Evolutionary conservation across 2,329 filamentous ascomycete genomes (phyloP).

Genomic region (Exophiala spinifera): DNA sequence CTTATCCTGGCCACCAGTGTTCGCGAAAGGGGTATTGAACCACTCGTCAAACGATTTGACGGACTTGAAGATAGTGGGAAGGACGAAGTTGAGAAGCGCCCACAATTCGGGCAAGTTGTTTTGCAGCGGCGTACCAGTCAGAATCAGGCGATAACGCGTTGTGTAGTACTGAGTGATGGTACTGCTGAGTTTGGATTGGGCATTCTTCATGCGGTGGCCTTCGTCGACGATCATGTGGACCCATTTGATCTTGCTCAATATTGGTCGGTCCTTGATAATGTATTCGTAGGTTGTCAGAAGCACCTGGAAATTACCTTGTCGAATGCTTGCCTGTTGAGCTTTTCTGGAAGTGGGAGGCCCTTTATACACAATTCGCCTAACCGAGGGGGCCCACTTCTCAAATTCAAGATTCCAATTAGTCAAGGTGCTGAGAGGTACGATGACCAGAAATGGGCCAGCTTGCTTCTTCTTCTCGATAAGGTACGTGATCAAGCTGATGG

Average conservation of each 20-base stretch:
- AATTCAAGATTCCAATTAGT: slow-evolving; percentile 99
- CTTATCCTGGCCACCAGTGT: slow-evolving; percentile 95
- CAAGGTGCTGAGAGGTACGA: slow-evolving; percentile 92
- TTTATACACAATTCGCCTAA: slow-evolving; percentile 91
- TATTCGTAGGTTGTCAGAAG: slow-evolving; percentile 97
- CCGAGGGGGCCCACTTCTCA: slow-evolving; percentile 93
- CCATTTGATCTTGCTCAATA: slow-evolving; percentile 98
- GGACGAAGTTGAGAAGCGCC: slow-evolving; percentile 96
- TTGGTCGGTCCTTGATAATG: slow-evolving; percentile 95
- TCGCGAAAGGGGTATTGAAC: slow-evolving; percentile 99
- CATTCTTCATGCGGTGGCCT: slow-evolving; percentile 99
- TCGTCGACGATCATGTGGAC: slow-evolving; percentile 99
- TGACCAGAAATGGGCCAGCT: slow-evolving; percentile 88
- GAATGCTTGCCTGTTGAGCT: slow-evolving; percentile 87
- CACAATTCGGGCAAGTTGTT: slow-evolving; percentile 96
- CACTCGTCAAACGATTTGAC: slow-evolving; percentile 98
- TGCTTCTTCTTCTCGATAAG: slow-evolving; percentile 95
- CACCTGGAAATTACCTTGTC: slow-evolving; percentile 93
- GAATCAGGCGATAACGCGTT: slow-evolving; percentile 90
- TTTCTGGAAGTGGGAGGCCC: slow-evolving; percentile 86
- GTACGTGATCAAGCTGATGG: slow-evolving; percentile 94
- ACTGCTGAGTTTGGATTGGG: slow-evolving; percentile 89
- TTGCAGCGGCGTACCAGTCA: slow-evolving; percentile 94
- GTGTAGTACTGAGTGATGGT: slow-evolving; percentile 94
- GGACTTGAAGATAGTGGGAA: slow-evolving; percentile 98